Percentiles rank a stretch among this genome's conserved stretches.
These are phyloP conservation scores for Nemania diffusa DNA, from an alignment of 2,329 filamentous ascomycete species.

Conservation along the genomic window DNA sequence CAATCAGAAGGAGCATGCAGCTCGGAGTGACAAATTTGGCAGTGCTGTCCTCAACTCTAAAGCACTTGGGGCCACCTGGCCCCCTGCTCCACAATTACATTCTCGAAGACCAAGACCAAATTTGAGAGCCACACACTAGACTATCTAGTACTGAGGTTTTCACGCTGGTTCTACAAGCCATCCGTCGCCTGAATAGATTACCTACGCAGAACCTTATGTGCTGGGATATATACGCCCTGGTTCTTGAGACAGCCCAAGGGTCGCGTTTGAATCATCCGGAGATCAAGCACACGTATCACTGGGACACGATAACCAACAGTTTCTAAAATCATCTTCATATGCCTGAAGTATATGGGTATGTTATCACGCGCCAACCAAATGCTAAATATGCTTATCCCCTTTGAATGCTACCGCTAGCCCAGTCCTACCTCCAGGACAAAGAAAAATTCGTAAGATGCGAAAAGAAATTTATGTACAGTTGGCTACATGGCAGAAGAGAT, in stretches of 20 bases:
- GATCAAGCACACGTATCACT: neutral
- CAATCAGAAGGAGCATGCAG: conserved; percentile 15
- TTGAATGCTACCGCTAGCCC: conserved; percentile 41
- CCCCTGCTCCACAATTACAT: conserved; percentile 16
- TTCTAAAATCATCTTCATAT: conserved; percentile 22
- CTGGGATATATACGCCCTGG: neutral
- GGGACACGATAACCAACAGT: neutral
- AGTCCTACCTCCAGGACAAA: conserved; percentile 35
- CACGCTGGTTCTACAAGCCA: neutral
- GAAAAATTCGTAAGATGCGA: conserved; percentile 37
- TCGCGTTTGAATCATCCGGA: neutral
- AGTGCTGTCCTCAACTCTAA: conserved; percentile 21
- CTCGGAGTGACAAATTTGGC: conserved; percentile 29
- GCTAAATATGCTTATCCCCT: conserved; percentile 44
- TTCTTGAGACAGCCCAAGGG: neutral
- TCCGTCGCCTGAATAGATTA: neutral
- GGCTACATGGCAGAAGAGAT: conserved; percentile 24
- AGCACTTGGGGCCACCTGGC: conserved; percentile 28
- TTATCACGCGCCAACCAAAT: conserved; percentile 44
- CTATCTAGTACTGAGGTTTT: neutral
- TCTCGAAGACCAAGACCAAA: neutral
- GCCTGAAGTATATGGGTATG: conserved; percentile 12
- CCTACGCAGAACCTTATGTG: neutral
- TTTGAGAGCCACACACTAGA: conserved; percentile 8
- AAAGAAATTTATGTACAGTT: conserved; percentile 44